Evolutionary conservation across 78 protist genomes (phyloP), one percentile per base, ranked within the genome.

Genomic region (Paratrimastix pyriformis): DNA sequence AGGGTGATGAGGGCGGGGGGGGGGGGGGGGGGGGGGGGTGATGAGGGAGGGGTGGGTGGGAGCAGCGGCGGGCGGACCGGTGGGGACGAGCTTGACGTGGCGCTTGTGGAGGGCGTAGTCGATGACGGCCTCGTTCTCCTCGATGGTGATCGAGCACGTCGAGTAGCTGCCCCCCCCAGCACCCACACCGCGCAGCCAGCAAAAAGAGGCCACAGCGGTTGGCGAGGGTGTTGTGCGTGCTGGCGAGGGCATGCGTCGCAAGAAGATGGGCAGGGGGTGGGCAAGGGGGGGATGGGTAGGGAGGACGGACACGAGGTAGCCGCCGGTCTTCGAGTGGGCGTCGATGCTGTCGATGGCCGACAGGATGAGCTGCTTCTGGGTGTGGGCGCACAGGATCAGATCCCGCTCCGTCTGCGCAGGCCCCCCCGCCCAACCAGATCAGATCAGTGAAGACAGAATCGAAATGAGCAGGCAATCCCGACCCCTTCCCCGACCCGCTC

Each of bases 51-150:
- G 32, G 8, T 26, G 30, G 58, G n/a, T 1, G 3, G n/a, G 58
- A 52, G 32, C 15, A 2, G 58, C 33, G 58, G 40, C 35, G 30
- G 38, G 3, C 33, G n/a, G n/a, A n/a, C n/a, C n/a, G 26, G 68
- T 62, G 42, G 11, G 39, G 21, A 74, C 77, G 33, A 74, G 3
- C 73, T 44, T 75, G 58, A 74, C 82, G 55, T 39, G 7, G 29
- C 98, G 80, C 59, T 80, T 69, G 42, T n/a, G 26, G 40, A 96
- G 88, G 1, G 94, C 97, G 65, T 95, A 95, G 75, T 95, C 90
- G 35, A 96, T 86, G 7, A 94, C 92, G 4, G 82, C 87, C 81
- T 97, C 99, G 85, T 97, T 94, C 87, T 97, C 98, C 42, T 93
- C 95, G 29, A 87, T 84, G 13, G 80, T 9, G 60, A 90, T 50